Evolutionary conservation across 2,329 filamentous ascomycete species (phyloP).

Genomic region (Ophiostoma triangulosporum): DNA sequence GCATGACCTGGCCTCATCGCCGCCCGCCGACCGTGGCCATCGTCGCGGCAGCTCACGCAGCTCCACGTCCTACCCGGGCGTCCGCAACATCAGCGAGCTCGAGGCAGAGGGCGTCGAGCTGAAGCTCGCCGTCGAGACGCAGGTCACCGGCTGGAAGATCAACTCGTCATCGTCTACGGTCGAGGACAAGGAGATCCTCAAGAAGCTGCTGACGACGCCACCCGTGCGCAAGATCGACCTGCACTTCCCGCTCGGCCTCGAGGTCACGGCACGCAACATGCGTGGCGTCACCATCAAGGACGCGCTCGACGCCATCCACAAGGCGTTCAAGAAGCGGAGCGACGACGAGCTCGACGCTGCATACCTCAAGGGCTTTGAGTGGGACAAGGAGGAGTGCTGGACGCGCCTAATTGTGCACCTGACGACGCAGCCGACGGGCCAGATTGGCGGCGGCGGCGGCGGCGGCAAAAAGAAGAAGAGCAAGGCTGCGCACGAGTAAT

Average conservation of each 20-base stretch:
- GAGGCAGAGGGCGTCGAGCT: constrained; percentile 61
- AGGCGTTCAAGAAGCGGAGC: constrained; percentile 89
- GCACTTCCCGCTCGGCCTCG: constrained; percentile 75
- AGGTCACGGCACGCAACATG: constrained; percentile 79
- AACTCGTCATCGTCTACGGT: constrained; percentile 69
- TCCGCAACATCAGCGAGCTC: constrained; percentile 74
- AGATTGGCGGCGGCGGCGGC: constrained; percentile 17
- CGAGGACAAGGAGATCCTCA: constrained; percentile 74
- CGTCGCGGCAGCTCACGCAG: constrained; percentile 42
- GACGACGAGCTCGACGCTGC: constrained; percentile 84
- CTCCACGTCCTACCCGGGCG: constrained; percentile 52
- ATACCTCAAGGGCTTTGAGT: constrained; percentile 88
- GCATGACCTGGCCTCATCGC: constrained; percentile 55
- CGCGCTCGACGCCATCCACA: constrained; percentile 87
- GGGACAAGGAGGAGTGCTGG: constrained; percentile 88
- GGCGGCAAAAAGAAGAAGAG: constrained; percentile 43
- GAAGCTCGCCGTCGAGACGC: constrained; percentile 66
- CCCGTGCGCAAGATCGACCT: constrained; percentile 90
- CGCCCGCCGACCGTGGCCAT: constrained; percentile 49
- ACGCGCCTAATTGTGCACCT: constrained; percentile 78
- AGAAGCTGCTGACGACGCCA: constrained; percentile 65
- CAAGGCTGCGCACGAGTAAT: constrained; percentile 29
- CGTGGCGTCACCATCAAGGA: constrained; percentile 97
- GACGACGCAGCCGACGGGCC: constrained; percentile 42
- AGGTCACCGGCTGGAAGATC: constrained; percentile 87